Conservation (phyloP, 2,329 filamentous ascomycete species). For the Phialocephala subalpina region DNA sequence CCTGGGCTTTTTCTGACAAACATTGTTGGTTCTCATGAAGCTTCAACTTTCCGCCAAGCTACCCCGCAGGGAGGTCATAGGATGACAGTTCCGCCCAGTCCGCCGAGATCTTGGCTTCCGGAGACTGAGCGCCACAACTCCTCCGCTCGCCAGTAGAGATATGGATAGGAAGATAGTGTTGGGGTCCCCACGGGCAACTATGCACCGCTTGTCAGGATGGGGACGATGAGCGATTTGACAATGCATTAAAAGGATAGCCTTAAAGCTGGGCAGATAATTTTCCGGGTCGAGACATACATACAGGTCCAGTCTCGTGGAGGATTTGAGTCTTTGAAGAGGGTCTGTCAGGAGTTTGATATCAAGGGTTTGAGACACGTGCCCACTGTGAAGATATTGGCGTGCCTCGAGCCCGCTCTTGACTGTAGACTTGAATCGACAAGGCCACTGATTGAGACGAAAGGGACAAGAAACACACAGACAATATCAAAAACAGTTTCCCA, state of each 20-base stretch:
- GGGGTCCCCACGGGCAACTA: not conserved
- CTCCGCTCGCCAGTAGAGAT: not conserved
- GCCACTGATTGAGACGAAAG: not conserved
- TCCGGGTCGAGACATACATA: not conserved
- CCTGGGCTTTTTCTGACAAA: not conserved
- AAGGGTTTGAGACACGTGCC: not conserved
- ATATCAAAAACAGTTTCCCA: not conserved
- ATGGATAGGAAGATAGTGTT: not conserved
- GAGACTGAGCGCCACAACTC: not conserved
- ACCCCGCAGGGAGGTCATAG: slow-evolving; percentile 1
- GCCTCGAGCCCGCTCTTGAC: not conserved
- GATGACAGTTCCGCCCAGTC: not conserved
- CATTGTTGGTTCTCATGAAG: not conserved
- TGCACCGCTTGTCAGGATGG: not conserved
- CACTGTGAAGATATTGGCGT: not conserved
- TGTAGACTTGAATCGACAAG: not conserved
- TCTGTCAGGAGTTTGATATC: not conserved
- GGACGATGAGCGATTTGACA: not conserved
- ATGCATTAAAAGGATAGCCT: not conserved
- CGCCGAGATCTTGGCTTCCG: not conserved
- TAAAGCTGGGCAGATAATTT: not conserved
- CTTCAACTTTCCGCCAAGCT: not conserved
- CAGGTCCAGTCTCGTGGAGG: not conserved
- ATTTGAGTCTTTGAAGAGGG: not conserved
- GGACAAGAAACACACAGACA: not conserved